Evolutionary conservation across 2,329 filamentous ascomycete genomes (phyloP).

Genomic region (Remersonia thermophila): DNA sequence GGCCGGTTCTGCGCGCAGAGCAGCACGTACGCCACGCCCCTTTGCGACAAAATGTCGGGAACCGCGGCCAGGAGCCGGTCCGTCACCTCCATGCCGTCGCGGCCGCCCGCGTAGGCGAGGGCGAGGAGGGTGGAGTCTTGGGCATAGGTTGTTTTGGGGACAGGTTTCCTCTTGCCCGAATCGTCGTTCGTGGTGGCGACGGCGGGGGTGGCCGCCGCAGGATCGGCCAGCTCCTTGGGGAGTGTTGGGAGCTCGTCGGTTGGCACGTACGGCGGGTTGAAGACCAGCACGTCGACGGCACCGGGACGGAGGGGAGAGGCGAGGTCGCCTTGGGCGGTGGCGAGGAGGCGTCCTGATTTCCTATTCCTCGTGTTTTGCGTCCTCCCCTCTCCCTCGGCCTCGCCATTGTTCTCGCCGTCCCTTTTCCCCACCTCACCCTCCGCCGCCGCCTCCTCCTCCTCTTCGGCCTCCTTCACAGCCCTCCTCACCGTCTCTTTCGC

Average conservation of each 20-base stretch:
- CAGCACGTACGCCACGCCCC: conserved; percentile 79
- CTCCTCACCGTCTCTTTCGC: conserved; percentile 56
- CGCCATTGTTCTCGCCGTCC: no score
- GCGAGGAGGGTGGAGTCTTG: conserved; percentile 73
- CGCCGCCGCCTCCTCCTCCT: conserved; percentile 17
- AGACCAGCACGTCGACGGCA: conserved; percentile 71
- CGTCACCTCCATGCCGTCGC: conserved; percentile 89
- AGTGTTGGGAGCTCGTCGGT: conserved; percentile 55
- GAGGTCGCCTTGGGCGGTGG: conserved; percentile 59
- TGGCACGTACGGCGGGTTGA: conserved; percentile 96
- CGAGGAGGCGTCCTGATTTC: conserved; percentile 43
- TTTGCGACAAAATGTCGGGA: conserved; percentile 46
- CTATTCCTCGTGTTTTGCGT: no score
- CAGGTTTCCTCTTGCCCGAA: conserved; percentile 4
- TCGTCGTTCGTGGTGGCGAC: conserved; percentile 21
- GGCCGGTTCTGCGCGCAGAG: conserved; percentile 87
- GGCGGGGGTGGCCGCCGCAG: conserved; percentile 32
- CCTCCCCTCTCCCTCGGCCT: no score
- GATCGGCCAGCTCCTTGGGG: no score
- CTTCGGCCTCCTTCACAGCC: conserved; percentile 20
- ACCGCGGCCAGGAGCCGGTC: conserved; percentile 62
- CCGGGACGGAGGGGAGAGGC: conserved; percentile 44
- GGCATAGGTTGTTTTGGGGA: conserved; percentile 45
- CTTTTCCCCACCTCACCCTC: not conserved
- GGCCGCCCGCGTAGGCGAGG: conserved; percentile 78